Evolutionary conservation across 176 grass and related monocot species (phyloP).

Genomic region (Rhynchospora breviuscula): DNA sequence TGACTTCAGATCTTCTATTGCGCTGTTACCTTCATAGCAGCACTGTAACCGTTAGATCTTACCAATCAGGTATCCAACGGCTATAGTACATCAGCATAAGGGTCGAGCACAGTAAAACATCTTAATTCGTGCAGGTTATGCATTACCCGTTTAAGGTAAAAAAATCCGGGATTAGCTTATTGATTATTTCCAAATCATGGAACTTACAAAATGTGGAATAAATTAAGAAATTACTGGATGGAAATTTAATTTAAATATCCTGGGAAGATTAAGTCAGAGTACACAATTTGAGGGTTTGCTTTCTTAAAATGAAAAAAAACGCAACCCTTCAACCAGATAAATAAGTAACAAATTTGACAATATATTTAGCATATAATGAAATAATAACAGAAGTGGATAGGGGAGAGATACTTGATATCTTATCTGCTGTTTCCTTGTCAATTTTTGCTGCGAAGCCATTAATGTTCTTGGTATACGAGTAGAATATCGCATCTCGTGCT

Average conservation of each 20-base stretch:
- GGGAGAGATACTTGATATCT: constrained; percentile 39
- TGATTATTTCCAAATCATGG: too few species aligned
- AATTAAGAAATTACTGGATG: too few species aligned
- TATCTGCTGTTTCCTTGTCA: constrained; percentile 31
- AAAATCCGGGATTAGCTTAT: too few species aligned
- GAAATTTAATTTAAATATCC: too few species aligned
- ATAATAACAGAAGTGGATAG: not conserved
- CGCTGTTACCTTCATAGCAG: not conserved
- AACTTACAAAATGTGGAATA: too few species aligned
- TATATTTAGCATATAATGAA: not conserved
- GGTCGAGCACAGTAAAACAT: not conserved
- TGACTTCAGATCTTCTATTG: not conserved
- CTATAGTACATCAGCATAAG: not conserved
- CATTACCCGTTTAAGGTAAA: too few species aligned
- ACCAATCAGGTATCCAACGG: not conserved
- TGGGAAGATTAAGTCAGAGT: too few species aligned
- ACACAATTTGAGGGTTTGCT: too few species aligned
- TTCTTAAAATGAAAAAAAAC: too few species aligned
- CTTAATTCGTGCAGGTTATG: too few species aligned
- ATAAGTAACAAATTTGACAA: not conserved
- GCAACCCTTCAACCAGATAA: not conserved
- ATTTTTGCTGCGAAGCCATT: constrained; percentile 74
- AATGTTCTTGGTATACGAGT: constrained; percentile 73
- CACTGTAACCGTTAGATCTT: not conserved
- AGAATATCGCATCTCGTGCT: constrained; percentile 54